A percentile compares a stretch with the other conserved stretches of the same genome.
Evolutionary conservation across 2,329 filamentous ascomycete species (phyloP).

Genomic region (Trichothecium roseum): DNA sequence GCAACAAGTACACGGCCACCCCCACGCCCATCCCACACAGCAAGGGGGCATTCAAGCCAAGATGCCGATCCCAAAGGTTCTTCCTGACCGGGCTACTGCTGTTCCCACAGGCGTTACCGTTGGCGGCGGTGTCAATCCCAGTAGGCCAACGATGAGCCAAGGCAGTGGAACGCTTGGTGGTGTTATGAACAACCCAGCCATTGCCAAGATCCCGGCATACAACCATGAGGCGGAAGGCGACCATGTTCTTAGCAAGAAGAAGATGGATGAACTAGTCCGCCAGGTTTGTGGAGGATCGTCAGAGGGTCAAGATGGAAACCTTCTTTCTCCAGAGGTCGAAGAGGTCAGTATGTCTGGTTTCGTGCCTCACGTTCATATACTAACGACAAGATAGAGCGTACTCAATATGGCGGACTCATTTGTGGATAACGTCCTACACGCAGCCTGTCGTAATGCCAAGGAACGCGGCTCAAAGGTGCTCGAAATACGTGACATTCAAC

Average conservation of each 20-base stretch:
- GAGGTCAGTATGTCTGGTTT: slow-evolving; percentile 56
- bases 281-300: slow-evolving; percentile 79
- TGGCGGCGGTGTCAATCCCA: slow-evolving; percentile 45
- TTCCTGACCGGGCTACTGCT: slow-evolving; percentile 57
- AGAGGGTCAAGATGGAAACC: slow-evolving; percentile 63
- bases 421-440: slow-evolving; percentile 79
- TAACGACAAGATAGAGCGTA: slow-evolving; percentile 53
- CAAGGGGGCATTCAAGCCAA: slow-evolving; percentile 42
- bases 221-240: slow-evolving; percentile 88
- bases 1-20: slow-evolving; percentile 25
- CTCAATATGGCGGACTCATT: slow-evolving; percentile 89
- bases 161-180: slow-evolving; percentile 69
- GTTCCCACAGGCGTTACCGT: slow-evolving; percentile 66
- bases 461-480: slow-evolving; percentile 82
- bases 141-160: slow-evolving; percentile 75
- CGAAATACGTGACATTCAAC: slow-evolving; percentile 78
- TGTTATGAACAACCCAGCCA: slow-evolving; percentile 77
- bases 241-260: slow-evolving; percentile 93
- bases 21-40: slow-evolving; percentile 37
- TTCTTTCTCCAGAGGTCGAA: slow-evolving; percentile 85
- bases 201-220: slow-evolving; percentile 71
- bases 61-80: slow-evolving; percentile 73
- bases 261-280: slow-evolving; percentile 86
- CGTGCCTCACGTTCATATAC: slow-evolving; percentile 3
- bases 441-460: slow-evolving; percentile 85